These are phyloP conservation scores for Rosa chinensis DNA, from an alignment of 306 rosid genomes.

Conservation along the genomic window DNA sequence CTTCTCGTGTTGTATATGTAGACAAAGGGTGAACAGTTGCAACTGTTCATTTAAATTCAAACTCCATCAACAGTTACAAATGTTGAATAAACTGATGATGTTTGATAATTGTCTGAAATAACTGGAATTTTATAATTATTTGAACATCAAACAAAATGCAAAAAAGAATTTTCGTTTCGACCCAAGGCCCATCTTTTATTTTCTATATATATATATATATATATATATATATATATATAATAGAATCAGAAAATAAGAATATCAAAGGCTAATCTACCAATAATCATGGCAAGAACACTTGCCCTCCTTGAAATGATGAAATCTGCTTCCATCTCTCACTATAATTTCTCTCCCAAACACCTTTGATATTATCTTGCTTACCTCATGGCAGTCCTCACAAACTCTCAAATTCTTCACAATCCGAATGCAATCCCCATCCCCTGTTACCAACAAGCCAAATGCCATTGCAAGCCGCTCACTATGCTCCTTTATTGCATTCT, in stretches of 20 bases:
- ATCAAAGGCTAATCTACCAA: constrained; percentile 27
- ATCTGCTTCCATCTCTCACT: constrained; percentile 55
- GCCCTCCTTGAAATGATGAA: constrained; percentile 56
- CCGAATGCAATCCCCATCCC: constrained; percentile 44
- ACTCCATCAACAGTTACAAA: too few relatives aligned
- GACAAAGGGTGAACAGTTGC: too few relatives aligned
- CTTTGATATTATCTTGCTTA: constrained; percentile 47
- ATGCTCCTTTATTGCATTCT: constrained; percentile 39
- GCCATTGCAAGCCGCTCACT: constrained; percentile 53
- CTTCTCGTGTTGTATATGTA: too few relatives aligned
- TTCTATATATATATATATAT: too few relatives aligned
- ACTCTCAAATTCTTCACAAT: constrained; percentile 51
- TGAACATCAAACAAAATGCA: too few relatives aligned
- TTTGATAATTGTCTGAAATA: too few relatives aligned
- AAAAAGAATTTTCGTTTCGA: too few relatives aligned
- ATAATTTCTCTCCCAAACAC: constrained; percentile 47
- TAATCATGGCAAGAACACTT: constrained; percentile 43
- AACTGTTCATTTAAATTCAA: too few relatives aligned
- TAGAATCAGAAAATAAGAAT: background rate
- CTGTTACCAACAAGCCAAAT: constrained; percentile 43
- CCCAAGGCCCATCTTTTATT: too few relatives aligned
- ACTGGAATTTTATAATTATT: too few relatives aligned
- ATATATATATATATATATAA: too few relatives aligned
- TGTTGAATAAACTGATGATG: too few relatives aligned
- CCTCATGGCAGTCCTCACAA: constrained; percentile 52